Evolutionary conservation across 2,329 filamentous ascomycete species (phyloP), one percentile per base, ranked within the genome.

Genomic region (Hypocrella siamensis): DNA sequence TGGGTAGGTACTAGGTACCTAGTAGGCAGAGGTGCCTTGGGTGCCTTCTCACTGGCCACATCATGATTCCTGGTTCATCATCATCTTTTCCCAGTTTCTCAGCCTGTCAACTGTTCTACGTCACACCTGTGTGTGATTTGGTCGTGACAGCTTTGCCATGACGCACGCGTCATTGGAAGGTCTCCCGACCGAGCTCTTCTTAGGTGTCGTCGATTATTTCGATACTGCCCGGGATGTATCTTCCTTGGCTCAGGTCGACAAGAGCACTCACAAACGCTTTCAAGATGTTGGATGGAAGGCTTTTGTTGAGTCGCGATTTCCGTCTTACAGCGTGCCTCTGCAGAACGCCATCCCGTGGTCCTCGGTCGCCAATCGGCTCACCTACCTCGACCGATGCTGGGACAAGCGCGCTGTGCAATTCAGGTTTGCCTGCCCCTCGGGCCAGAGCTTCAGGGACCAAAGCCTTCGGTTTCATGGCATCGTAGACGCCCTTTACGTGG

Each of bases 381-480:
- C 67, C 1, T 62, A 60, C 39, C 58, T 69, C 33, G 58, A 62
- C 18, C 56, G 65, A 5, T 65, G 61, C 40, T 71, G 67, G 67
- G 66, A 70, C 30, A 57, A 54, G 31, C 57, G 63, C 15, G 51
- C 53, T 12, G 56, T 69, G 34, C 51, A 52, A 30, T 45, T 55
- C 11, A 46, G 40, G 18, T 43, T 52, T 14, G 31, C 34, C 35
- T 8, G n/a, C 28, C 22, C 16, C 30, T 7, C 15, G 16, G 28
- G 37, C 1, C 42, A 38, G 3, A 42, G 40, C 2, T 40, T 37
- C 5, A 53, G 57, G 39, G 40, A 38, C 5, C 56, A 59, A 41
- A 52, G 51, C 2, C 48, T 60, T 3, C 45, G 48, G 1, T 65
- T 61, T n/a, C 59, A 63, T 19, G 49, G 65, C 4, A 52, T 67